Evolutionary conservation across 176 grass and related monocot genomes (phyloP), one percentile per base, ranked within the genome.

Genomic region (Leersia perrieri): DNA sequence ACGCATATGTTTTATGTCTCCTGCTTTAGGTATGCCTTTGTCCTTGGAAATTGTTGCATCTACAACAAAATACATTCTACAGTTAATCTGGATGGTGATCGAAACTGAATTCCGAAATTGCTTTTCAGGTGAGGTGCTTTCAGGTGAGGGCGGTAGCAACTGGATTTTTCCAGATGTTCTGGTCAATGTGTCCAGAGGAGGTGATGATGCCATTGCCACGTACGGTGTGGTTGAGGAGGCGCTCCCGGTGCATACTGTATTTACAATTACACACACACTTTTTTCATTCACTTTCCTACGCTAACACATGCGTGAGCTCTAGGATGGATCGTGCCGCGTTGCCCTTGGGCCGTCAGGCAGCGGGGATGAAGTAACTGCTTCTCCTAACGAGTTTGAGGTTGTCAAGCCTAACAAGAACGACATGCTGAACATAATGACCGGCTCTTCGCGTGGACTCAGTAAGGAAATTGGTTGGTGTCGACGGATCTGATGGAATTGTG

Each of bases 311-410:
- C 33, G 16, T 60, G 29, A 53, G 80, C 28, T 82, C 32, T 72
- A 92, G 91, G 87, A 97, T 61, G 94, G 94, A 53, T 94, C 87
- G 10, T 97, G 71, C 53, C 85, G 86, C 66, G 85, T 94, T 25
- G 87, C 91, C 3, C 72, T 94, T 75, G 94, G 89, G 36, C 35
- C 79, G 63, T 71, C 74, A 63, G 89, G 87, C 33, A 84, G 68
- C 22, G 87, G 91, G 38, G 85, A 92, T 36, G 82, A 78, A 11
- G 38, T 90, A 8, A 87, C 41, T 8, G 70, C 75, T 78, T 33
- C 47, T 84, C 85, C 82, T 42, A 75, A 90, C 20, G 91, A 97
- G 34, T 47, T 94, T 26, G 89, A 94, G 79, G 83, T 97, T 42
- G 73, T 94, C 78, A 87, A 87, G 75, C 91, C 91, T 2, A 94